Evolutionary conservation across 371 early-diverging fungal genomes (phyloP).

Genomic region (Gilbertella persicaria): DNA sequence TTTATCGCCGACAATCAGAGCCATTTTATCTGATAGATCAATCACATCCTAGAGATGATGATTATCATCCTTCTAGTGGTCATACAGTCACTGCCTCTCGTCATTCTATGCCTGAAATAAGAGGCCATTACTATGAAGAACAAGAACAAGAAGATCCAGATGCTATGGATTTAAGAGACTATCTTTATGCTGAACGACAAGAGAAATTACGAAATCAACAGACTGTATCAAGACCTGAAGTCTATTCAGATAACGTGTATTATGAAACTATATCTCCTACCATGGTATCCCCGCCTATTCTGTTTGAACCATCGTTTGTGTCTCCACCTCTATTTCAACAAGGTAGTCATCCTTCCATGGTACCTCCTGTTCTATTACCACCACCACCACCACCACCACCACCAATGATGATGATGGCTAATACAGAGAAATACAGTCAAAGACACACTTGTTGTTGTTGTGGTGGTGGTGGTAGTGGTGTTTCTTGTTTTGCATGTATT

Average conservation of each 20-base stretch:
- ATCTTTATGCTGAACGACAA: conserved; percentile 27
- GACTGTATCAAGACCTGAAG: background rate
- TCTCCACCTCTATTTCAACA: conserved; percentile 3
- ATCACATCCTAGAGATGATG: background rate
- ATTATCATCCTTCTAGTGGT: conserved; percentile 2
- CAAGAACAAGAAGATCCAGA: conserved; percentile 18
- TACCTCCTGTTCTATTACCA: background rate
- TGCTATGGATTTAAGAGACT: conserved; percentile 20
- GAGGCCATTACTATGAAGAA: conserved; percentile 9
- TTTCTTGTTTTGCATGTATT: conserved; percentile 23
- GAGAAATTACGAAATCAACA: conserved; percentile 17
- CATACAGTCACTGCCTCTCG: conserved; percentile 1
- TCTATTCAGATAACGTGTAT: no score
- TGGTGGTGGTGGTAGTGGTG: no score
- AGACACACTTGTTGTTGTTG: conserved; percentile 14
- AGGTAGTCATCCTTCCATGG: conserved; percentile 4
- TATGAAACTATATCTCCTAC: no score
- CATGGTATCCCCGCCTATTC: conserved; percentile 10
- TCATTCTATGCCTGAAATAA: conserved; percentile 4
- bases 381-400: conserved; percentile 3
- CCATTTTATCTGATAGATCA: conserved; percentile 21
- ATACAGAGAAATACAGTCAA: conserved; percentile 1
- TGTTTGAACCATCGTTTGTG: background rate
- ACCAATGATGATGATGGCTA: background rate
- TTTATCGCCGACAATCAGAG: background rate